Base-by-base conservation (phyloP, 208 protist species). In the Acanthamoeba rhysodes region DNA sequence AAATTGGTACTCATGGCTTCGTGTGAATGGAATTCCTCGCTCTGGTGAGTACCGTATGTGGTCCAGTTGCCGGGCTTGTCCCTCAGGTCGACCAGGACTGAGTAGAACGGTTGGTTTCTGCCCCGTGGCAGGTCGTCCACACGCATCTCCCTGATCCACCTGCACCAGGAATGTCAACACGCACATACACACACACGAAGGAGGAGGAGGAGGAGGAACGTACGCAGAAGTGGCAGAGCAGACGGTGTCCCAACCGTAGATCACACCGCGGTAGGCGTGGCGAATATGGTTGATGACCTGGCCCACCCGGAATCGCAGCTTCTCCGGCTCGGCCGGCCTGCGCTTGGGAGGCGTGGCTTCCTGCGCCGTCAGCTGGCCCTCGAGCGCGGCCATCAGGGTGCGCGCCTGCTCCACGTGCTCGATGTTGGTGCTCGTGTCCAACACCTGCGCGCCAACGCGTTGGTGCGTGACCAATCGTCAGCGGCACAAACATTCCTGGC, bases 1-100 rank as follows among this genome's bases (percentile, higher is more conserved):
- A n/a, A n/a, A n/a, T n/a, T n/a, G n/a, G n/a, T n/a, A n/a, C n/a
- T n/a, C n/a, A n/a, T n/a, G n/a, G n/a, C n/a, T 41, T 41, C 37
- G 37, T 3, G 37, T 41, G 37, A 41, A 41, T 41, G 37, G 37
- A 41, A 41, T 41, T 41, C 37, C n/a, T n/a, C n/a, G n/a, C 37
- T 41, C 4, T 41, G 37, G 37, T 41, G n/a, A n/a, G n/a, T n/a
- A n/a, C 70, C 70, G 32, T 78, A 78, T 9, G 70, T 78, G 32
- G 70, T 78, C 70, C 70, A 78, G 70, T 78, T 78, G 70, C 70
- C 70, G 70, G 70, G 70, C 70, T 78, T 78, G 70, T 78, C 70
- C 29, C 70, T 32, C 70, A 78, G 16, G 34, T 78, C 70, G 32
- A 78, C 70, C 2, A 78, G 70, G 9, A 78, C 70, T 18, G 32